phyloP scores from a whole-genome alignment of 1,284 basidiomycete species.

The Microbotryomycetes sp. region DNA sequence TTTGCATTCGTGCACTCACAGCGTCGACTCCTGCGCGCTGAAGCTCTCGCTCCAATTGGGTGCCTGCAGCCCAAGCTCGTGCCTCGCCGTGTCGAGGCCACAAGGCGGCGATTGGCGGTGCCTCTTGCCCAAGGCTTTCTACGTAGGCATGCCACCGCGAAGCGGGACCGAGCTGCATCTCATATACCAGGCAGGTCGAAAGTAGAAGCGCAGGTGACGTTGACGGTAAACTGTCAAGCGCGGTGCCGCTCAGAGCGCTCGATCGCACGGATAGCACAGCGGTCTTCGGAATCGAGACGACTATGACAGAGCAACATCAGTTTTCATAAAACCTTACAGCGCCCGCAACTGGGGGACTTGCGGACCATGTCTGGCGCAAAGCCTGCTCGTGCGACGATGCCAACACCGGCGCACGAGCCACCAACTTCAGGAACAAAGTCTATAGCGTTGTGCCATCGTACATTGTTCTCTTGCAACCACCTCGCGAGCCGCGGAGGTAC shows the following conservation, averaged over 20 bases:
- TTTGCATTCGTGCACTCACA: slow-evolving; percentile 30
- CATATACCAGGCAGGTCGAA: slow-evolving; percentile 41
- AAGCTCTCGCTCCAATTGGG: slow-evolving; percentile 40
- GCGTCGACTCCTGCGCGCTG: slow-evolving; percentile 31
- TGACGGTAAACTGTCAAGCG: background rate
- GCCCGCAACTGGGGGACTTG: too few relatives aligned
- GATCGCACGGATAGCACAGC: background rate
- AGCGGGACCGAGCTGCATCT: slow-evolving; percentile 37
- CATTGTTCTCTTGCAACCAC: too few relatives aligned
- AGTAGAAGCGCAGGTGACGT: slow-evolving; percentile 37
- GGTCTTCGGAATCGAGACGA: background rate
- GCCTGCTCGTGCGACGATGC: too few relatives aligned
- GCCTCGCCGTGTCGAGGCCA: slow-evolving; percentile 38
- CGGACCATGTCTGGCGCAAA: too few relatives aligned
- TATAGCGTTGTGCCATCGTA: too few relatives aligned
- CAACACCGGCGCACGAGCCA: too few relatives aligned
- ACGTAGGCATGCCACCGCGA: slow-evolving; percentile 43
- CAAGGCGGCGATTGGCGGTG: slow-evolving; percentile 37
- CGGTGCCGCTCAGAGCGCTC: background rate
- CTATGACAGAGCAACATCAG: too few relatives aligned
- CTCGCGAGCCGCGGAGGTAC: too few relatives aligned
- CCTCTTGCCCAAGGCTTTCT: slow-evolving; percentile 38
- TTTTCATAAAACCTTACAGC: too few relatives aligned
- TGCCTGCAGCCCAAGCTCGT: slow-evolving; percentile 36
- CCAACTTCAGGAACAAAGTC: too few relatives aligned